Evolutionary conservation across 2,329 filamentous ascomycete genomes (phyloP), one percentile per base, ranked within the genome.

Genomic region (Sphaerulina populicola): DNA sequence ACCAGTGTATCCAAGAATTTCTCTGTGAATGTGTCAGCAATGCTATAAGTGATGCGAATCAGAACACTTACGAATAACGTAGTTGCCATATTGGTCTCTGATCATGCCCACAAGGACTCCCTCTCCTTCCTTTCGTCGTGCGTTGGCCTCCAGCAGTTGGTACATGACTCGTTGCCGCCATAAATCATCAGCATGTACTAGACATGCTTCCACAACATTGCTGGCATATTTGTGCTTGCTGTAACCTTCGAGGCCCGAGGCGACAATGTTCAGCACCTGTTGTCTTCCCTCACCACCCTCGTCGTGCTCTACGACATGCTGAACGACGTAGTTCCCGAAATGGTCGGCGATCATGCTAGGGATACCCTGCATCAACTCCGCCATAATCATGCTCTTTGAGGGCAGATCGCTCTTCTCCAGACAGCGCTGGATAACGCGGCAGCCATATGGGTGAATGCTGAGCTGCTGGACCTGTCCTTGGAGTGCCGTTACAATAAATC

Each of bases 161-260:
- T 54, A 46, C 47, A 86, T 78, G 52, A 96, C 88, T 30, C 77
- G 75, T 31, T 75, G 77, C 46, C 85, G 82, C 65, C 94, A 85
- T 45, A 82, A 74, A 15, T 78, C 72, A 0, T 80, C 80, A 15
- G 87, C 88, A 59, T 77, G 79, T 49, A 85, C 75, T 54, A 97
- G 84, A 65, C 89, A 94, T 69, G 88, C 91, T 70, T 98, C 93
- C 0, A 98, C 91, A 2, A 98, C 91, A 62, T 98, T 97, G 64
- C 90, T 96, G 0, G 93, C 91, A 64, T 88, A 94, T 67, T 98
- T 98, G 73, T 97, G 88, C 73, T 89, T 95, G 23, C 89, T 95
- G 61, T 88, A 83, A 1, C 73, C 72, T 36, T 95, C 70, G 2
- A 95, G 73, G 51, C 88, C 80, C 10, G 76, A 74, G 57, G 83